Base-by-base conservation (phyloP, 2,329 filamentous ascomycete species). In the Arthroderma uncinatum region DNA sequence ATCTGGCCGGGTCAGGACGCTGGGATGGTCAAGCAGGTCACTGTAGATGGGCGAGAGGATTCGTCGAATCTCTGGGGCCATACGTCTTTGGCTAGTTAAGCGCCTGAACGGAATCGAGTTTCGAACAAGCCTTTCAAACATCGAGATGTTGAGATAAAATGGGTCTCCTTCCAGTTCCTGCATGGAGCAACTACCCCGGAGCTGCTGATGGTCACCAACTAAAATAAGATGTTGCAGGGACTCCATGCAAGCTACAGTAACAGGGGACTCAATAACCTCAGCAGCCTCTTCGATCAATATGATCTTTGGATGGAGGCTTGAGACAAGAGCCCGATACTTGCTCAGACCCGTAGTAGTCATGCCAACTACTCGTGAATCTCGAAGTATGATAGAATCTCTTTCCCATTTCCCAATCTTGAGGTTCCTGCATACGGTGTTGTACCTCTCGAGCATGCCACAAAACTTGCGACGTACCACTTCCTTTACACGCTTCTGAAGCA, bases 251-350 rank as follows among this genome's bases (percentile, higher is more conserved):
- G 80, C 79, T 4, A 76, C 80, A 7, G 79, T 74, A 47, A 86
- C 74, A 1, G 80, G 81, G 3, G 74, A 76, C 63, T 80, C 78
- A 2, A 78, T 78, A 0, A 85, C 86, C 66, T 94, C 87, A 0
- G 87, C 89, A 0, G 87, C 86, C 71, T 93, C 86, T 73, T 93
- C 86, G 53, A 94, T 83, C 37, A 94, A 72, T 12, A 92, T 76
- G 2, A 88, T 76, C 23, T 76, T 81, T 0, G 89, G 87, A 28
- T 79, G 75, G 3, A 92, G 67, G 1, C 81, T 80, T 0, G 83
- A 76, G 21, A 94, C 74, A 1, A 92, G 74, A 0, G 79, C 81
- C 2, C 88, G 82, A 60, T 93, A 92, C 63, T 94, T 94, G 69
- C 84, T 85, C 7, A 94, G 67, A 0, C 89, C 88, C 0, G 89